Conservation (phyloP, 768 basidiomycete genomes). For the Chalciporus sphaerocephalus region DNA sequence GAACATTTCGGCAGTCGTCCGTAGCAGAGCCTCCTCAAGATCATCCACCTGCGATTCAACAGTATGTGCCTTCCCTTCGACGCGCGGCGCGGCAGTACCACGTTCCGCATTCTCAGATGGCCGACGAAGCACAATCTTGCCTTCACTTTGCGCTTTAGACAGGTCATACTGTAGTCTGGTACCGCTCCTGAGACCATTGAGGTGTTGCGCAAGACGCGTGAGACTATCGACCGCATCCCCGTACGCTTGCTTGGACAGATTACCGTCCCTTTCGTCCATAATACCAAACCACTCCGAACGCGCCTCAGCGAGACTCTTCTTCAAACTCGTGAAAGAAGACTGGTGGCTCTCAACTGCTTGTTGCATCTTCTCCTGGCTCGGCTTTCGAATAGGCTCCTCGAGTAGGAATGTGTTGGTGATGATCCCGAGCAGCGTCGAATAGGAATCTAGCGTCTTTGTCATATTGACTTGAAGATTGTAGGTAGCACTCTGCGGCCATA, state of each 20-base stretch:
- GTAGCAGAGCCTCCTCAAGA: constrained; percentile 36
- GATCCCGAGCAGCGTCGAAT: constrained; percentile 78
- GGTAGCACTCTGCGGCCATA: constrained; percentile 87
- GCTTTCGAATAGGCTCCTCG: constrained; percentile 57
- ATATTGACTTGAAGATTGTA: constrained; percentile 79
- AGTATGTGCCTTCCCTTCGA: constrained; percentile 27
- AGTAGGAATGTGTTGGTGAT: constrained; percentile 84
- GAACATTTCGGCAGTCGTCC: constrained; percentile 69
- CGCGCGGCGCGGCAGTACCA: constrained; percentile 15
- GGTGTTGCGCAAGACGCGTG: constrained; percentile 88
- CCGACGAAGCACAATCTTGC: constrained; percentile 37
- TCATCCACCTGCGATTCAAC: constrained; percentile 37
- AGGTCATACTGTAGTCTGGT: constrained; percentile 82
- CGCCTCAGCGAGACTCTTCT: constrained; percentile 82
- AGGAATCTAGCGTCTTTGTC: constrained; percentile 81
- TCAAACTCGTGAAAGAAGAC: constrained; percentile 83
- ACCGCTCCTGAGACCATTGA: constrained; percentile 84
- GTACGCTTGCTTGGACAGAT: constrained; percentile 54
- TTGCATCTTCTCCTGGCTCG: constrained; percentile 61
- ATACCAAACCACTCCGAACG: constrained; percentile 70
- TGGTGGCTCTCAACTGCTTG: constrained; percentile 83
- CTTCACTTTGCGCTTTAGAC: constrained; percentile 52
- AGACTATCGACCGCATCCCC: constrained; percentile 84
- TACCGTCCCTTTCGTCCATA: constrained; percentile 22
- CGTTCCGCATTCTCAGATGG: constrained; percentile 10